phyloP scores from a whole-genome alignment of 225 moss, liverwort and hornwort species.

The Pseudoscleropodium purum region DNA sequence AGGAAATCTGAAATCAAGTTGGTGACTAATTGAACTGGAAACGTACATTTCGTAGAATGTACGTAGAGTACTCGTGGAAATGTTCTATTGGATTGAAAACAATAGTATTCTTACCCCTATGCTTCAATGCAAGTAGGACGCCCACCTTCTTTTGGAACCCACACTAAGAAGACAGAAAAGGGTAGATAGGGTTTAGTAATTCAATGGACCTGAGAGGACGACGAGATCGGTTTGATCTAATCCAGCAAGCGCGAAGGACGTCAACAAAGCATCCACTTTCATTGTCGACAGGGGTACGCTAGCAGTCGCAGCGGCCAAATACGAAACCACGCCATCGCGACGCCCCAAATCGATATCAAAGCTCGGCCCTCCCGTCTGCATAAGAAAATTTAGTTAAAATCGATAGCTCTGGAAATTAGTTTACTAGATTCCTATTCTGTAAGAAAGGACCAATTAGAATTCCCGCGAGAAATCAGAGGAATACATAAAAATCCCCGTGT shows the following conservation, averaged over 20 bases:
- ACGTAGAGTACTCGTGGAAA: neutral
- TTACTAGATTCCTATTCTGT: neutral
- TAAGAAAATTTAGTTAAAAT: neutral
- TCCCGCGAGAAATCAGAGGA: neutral
- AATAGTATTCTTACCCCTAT: neutral
- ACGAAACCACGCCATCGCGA: slow-evolving; percentile 32
- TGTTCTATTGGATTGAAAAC: neutral
- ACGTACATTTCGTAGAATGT: neutral
- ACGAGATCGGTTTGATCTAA: slow-evolving; percentile 33
- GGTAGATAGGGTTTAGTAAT: neutral
- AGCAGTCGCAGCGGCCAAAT: slow-evolving; percentile 23
- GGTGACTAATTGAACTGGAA: neutral
- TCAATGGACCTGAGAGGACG: slow-evolving; percentile 28
- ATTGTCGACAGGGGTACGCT: slow-evolving; percentile 2
- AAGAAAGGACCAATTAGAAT: too few relatives aligned
- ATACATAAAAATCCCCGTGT: neutral
- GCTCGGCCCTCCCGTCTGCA: slow-evolving; percentile 31
- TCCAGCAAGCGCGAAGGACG: slow-evolving; percentile 18
- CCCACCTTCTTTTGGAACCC: neutral
- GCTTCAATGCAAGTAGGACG: neutral
- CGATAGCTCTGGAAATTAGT: neutral
- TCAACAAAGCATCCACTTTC: slow-evolving; percentile 11
- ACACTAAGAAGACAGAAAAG: neutral
- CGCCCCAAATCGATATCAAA: slow-evolving; percentile 32
- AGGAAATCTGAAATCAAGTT: neutral